phyloP scores from a whole-genome alignment of 2,329 filamentous ascomycete genomes.

The Fusarium abutilonis region DNA sequence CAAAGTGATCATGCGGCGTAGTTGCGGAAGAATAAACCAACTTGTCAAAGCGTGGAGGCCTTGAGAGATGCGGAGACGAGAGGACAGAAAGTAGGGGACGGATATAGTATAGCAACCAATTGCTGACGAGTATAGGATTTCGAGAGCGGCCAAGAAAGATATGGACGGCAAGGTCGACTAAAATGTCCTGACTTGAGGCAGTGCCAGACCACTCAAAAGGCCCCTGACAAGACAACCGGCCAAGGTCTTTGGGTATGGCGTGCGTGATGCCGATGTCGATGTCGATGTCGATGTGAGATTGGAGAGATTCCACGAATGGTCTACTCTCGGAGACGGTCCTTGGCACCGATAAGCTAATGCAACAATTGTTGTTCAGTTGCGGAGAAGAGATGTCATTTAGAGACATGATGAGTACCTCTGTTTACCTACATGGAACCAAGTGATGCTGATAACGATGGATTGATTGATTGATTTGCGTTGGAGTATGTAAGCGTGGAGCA shows the following conservation, averaged over 20 bases:
- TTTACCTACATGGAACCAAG: neutral
- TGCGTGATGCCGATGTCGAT: conserved; percentile 4
- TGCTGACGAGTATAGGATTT: conserved; percentile 4
- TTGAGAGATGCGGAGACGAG: neutral
- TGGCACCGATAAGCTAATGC: conserved; percentile 30
- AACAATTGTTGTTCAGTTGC: neutral
- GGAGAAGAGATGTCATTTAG: conserved; percentile 6
- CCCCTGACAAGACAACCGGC: conserved; percentile 3
- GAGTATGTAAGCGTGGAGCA: neutral
- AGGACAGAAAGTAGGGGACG: conserved; percentile 7
- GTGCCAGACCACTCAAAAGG: conserved; percentile 9
- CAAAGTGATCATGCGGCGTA: conserved; percentile 36
- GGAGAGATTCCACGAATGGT: conserved; percentile 18
- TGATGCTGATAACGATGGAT: conserved; percentile 25
- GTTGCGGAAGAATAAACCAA: conserved; percentile 8
- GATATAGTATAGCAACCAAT: conserved; percentile 20
- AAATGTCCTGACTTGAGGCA: no score
- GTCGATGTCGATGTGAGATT: neutral
- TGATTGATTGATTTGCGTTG: conserved; percentile 14
- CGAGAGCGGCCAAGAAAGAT: conserved; percentile 2
- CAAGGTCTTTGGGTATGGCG: conserved; percentile 8
- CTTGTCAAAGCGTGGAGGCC: neutral
- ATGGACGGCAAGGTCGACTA: conserved; percentile 1
- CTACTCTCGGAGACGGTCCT: neutral
- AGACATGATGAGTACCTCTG: conserved; percentile 32